phyloP scores from a whole-genome alignment of 2,329 filamentous ascomycete genomes.

The Hortaea werneckii region DNA sequence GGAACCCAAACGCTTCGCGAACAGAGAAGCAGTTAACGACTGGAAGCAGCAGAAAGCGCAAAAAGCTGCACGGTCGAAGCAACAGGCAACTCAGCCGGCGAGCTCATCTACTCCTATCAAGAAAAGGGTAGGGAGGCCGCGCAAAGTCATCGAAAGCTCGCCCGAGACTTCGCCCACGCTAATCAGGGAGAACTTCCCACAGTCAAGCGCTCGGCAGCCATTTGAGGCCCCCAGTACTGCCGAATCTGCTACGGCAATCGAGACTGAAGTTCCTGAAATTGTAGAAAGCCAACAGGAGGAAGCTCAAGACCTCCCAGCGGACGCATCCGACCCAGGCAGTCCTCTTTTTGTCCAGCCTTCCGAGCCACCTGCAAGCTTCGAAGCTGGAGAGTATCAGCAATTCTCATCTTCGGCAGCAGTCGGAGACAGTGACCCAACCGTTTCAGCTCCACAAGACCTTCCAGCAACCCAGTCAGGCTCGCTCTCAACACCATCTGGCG shows the following conservation, averaged over 20 bases:
- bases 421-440: background rate
- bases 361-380: slow-evolving; percentile 20
- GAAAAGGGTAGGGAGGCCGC: background rate
- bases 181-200: background rate
- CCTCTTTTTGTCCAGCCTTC: slow-evolving; percentile 12
- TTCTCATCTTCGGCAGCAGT: slow-evolving; percentile 5
- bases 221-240: background rate
- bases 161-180: slow-evolving; percentile 3
- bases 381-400: slow-evolving; percentile 14
- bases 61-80: background rate
- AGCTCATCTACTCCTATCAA: background rate
- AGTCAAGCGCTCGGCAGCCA: background rate
- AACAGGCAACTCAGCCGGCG: background rate
- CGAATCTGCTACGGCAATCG: background rate
- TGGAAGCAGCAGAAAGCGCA: slow-evolving; percentile 25
- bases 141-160: slow-evolving; percentile 15
- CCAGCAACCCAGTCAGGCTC: background rate
- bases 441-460: background rate
- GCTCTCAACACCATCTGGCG: background rate
- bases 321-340: slow-evolving; percentile 3
- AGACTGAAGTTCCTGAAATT: slow-evolving; percentile 10
- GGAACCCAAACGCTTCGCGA: slow-evolving; percentile 35
- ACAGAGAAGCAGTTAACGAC: slow-evolving; percentile 24
- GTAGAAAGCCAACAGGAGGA: slow-evolving; percentile 11
- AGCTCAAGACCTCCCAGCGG: background rate